Evolutionary conservation across 2,329 filamentous ascomycete genomes (phyloP).

Genomic region (Sphaerostilbella broomeana): DNA sequence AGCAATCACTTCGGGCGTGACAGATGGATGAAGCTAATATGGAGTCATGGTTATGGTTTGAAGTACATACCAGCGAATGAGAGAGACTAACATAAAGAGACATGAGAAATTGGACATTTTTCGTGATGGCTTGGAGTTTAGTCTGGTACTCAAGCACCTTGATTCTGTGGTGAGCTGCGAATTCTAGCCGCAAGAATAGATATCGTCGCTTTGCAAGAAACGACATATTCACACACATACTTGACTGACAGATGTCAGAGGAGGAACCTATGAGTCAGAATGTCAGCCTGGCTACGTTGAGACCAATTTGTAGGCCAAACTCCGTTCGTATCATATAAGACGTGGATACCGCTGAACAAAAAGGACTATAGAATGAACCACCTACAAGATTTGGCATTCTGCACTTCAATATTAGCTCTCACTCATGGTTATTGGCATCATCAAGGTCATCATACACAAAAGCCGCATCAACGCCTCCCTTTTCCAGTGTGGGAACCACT

Average conservation of each 20-base stretch:
- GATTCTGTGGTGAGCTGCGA: slow-evolving; percentile 3
- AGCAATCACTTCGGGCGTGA: slow-evolving; percentile 63
- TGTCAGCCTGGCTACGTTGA: too few relatives aligned
- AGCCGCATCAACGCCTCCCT: slow-evolving; percentile 60
- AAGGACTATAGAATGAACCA: not conserved
- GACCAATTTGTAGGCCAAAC: not conserved
- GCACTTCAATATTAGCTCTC: slow-evolving; percentile 17
- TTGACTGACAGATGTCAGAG: slow-evolving; percentile 50
- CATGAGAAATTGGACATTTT: slow-evolving; percentile 64
- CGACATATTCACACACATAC: slow-evolving; percentile 14
- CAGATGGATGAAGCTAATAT: slow-evolving; percentile 46
- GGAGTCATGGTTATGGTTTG: slow-evolving; percentile 5
- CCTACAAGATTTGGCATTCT: slow-evolving; percentile 54
- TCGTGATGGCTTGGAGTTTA: slow-evolving; percentile 52
- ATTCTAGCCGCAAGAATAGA: not conserved
- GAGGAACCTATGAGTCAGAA: slow-evolving; percentile 35
- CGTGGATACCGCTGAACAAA: not conserved
- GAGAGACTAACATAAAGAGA: slow-evolving; percentile 51
- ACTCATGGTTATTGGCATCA: slow-evolving; percentile 12
- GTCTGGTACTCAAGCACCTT: slow-evolving; percentile 61
- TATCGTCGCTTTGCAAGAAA: not conserved
- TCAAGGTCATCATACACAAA: slow-evolving; percentile 35
- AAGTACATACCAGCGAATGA: not conserved
- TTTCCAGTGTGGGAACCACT: slow-evolving; percentile 44
- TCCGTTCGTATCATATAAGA: not conserved